phyloP scores from a whole-genome alignment of 1,139 yeast species.

The Kodamaea anthophila region DNA sequence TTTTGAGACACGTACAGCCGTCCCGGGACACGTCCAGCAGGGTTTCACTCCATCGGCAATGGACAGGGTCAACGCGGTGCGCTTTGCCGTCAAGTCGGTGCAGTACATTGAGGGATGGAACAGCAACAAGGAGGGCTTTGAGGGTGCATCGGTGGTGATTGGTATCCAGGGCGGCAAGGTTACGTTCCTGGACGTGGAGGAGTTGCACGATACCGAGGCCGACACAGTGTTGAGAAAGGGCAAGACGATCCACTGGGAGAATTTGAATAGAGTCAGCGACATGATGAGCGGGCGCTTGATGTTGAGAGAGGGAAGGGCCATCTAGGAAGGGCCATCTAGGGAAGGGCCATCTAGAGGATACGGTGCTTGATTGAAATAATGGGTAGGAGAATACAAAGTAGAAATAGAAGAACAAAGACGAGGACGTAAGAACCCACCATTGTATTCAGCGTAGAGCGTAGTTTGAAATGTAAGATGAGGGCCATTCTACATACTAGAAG shows the following conservation, averaged over 20 bases:
- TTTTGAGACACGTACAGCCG: slow-evolving; percentile 91
- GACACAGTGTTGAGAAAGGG: slow-evolving; percentile 61
- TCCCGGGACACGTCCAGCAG: slow-evolving; percentile 98
- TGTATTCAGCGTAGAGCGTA: no score
- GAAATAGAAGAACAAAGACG: no score
- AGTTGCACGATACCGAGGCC: slow-evolving; percentile 55
- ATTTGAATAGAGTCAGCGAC: slow-evolving; percentile 53
- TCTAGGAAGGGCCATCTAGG: no score
- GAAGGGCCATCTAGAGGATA: no score
- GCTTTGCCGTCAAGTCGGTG: slow-evolving; percentile 84
- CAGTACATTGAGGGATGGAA: slow-evolving; percentile 65
- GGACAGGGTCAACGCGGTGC: slow-evolving; percentile 87
- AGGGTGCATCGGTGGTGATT: slow-evolving; percentile 50
- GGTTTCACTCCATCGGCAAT: slow-evolving; percentile 95
- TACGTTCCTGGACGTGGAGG: slow-evolving; percentile 47
- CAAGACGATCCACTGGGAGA: slow-evolving; percentile 60
- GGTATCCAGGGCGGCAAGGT: slow-evolving; percentile 65
- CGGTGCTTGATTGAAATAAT: no score
- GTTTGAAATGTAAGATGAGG: no score
- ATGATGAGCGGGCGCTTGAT: slow-evolving; percentile 41
- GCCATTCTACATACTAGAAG: no score
- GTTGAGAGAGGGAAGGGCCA: slow-evolving; percentile 7
- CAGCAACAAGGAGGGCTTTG: slow-evolving; percentile 1
- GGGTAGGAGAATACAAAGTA: no score
- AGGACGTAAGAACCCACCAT: no score